Percentiles rank a stretch among this genome's conserved stretches.
Evolutionary conservation across 108 stramenopile genomes (phyloP).

Genomic region (Thalassiosira profunda): DNA sequence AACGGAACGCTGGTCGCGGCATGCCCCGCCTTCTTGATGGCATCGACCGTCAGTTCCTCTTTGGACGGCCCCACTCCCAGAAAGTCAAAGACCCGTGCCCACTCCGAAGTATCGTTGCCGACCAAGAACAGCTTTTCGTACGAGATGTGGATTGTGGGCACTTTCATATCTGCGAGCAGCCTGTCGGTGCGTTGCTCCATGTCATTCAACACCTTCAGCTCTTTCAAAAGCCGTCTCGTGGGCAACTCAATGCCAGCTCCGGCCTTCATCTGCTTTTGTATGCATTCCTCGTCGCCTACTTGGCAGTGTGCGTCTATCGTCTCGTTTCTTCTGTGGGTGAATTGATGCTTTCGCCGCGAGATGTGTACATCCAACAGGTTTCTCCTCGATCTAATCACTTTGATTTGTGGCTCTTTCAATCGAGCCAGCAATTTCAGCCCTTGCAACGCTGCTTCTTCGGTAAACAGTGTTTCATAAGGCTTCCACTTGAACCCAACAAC

Average conservation of each 20-base stretch:
- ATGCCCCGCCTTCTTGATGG: neutral
- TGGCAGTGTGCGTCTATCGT: neutral
- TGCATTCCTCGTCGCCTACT: neutral
- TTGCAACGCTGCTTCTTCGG: neutral
- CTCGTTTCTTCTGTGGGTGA: neutral
- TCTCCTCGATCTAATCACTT: neutral
- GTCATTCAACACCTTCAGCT: neutral
- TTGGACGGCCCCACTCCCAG: neutral
- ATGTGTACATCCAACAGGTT: slow-evolving; percentile 1
- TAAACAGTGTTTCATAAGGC: neutral
- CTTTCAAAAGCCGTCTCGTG: neutral
- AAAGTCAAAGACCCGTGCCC: neutral
- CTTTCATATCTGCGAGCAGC: neutral
- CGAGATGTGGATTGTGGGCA: neutral
- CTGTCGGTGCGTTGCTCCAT: neutral
- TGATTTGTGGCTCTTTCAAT: neutral
- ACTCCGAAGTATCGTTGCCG: neutral
- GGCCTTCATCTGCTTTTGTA: neutral
- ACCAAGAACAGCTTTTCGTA: neutral
- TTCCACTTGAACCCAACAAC: slow-evolving; percentile 2
- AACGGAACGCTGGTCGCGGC: neutral
- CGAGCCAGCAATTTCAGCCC: neutral
- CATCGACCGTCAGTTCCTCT: neutral
- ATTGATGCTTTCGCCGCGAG: neutral
- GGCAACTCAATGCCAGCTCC: neutral